Percentiles rank a stretch among this genome's conserved stretches.
Conservation (phyloP, 257 asterid genomes). For the Verbascum thapsus region DNA sequence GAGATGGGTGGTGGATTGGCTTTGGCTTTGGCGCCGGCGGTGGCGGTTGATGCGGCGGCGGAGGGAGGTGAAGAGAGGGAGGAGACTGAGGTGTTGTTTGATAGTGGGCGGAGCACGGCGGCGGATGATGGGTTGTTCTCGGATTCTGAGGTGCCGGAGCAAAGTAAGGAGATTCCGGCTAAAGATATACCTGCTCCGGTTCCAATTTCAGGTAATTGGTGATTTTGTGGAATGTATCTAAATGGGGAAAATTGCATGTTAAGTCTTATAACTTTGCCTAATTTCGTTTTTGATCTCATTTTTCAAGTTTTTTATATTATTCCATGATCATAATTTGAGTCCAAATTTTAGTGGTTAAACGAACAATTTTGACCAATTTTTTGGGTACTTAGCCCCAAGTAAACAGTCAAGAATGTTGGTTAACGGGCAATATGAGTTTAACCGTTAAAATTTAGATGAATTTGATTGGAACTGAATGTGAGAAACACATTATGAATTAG, state of each 20-base stretch:
- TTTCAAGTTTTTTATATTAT: no score
- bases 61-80: constrained; percentile 37
- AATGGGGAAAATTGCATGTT: neutral
- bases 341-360: no score
- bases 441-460: no score
- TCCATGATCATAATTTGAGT: no score
- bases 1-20: constrained; percentile 44
- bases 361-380: no score
- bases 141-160: constrained; percentile 76
- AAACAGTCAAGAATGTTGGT: no score
- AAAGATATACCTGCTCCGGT: constrained; percentile 50
- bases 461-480: no score
- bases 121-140: constrained; percentile 82
- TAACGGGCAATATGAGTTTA: no score
- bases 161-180: constrained; percentile 42
- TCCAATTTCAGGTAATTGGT: constrained; percentile 62
- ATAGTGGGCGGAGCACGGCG: constrained; percentile 75
- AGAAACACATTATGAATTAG: no score
- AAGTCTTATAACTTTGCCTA: neutral
- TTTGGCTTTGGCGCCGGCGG: constrained; percentile 50
- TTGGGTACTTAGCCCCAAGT: no score
- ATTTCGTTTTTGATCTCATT: no score
- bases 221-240: neutral
- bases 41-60: constrained; percentile 15
- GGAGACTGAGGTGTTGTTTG: constrained; percentile 65